Evolutionary conservation across 805 yeast species (phyloP).

Genomic region (Yamadazyma scolyti): DNA sequence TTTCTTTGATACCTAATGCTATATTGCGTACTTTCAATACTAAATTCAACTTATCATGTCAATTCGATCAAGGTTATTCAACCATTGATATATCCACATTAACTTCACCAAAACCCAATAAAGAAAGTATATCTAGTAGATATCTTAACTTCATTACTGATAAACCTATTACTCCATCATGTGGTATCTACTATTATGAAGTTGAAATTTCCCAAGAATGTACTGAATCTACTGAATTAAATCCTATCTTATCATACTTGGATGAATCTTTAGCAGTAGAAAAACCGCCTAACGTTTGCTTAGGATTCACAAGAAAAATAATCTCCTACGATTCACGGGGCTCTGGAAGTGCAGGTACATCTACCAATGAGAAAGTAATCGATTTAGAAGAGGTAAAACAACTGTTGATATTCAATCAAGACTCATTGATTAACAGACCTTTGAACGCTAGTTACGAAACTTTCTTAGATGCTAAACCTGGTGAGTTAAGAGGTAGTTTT

Average conservation of each 20-base stretch:
- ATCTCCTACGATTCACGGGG: constrained; percentile 19
- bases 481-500: constrained; percentile 38
- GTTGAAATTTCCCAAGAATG: constrained; percentile 32
- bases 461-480: constrained; percentile 32
- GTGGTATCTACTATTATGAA: constrained; percentile 41
- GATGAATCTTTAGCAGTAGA: constrained; percentile 32
- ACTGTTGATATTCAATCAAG: constrained; percentile 21
- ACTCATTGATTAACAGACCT: constrained; percentile 10
- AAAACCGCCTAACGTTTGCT: constrained; percentile 26
- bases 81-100: constrained; percentile 20
- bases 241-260: constrained; percentile 29
- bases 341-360: constrained; percentile 5
- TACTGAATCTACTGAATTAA: constrained; percentile 26
- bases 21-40: constrained; percentile 19
- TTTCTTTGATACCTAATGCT: constrained; percentile 28
- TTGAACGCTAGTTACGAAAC: constrained; percentile 17
- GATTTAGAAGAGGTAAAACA: constrained; percentile 29
- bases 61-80: constrained; percentile 26
- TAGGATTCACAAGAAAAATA: constrained; percentile 31
- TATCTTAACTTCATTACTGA: constrained; percentile 38
- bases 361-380: constrained; percentile 5
- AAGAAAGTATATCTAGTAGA: constrained; percentile 1
- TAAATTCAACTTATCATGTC: constrained; percentile 21
- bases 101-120: constrained; percentile 2
- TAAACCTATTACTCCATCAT: constrained; percentile 25